phyloP scores from a whole-genome alignment of 352 stramenopile species.

The Thalassiosira exigua region DNA sequence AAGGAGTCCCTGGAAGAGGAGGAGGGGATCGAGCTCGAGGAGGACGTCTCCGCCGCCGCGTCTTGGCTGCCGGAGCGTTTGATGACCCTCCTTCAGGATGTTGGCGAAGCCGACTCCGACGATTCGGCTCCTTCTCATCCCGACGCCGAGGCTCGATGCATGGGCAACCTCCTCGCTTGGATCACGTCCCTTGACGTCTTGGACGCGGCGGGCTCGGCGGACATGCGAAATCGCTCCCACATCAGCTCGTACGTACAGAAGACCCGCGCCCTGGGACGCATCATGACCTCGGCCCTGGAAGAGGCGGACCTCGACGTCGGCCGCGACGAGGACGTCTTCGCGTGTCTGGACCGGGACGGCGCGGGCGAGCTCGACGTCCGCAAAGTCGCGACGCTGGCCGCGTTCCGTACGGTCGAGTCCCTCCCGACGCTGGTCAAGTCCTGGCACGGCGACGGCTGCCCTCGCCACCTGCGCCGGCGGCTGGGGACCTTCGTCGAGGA shows the following conservation, averaged over 20 bases:
- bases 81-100: slow-evolving; percentile 62
- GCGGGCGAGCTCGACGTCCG: slow-evolving; percentile 35
- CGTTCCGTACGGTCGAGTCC: slow-evolving; percentile 76
- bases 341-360: slow-evolving; percentile 29
- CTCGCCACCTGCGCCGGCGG: slow-evolving; percentile 52
- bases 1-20: slow-evolving; percentile 57
- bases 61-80: slow-evolving; percentile 65
- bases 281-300: slow-evolving; percentile 61
- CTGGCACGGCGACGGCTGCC: slow-evolving; percentile 79
- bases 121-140: neutral
- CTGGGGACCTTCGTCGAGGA: slow-evolving; percentile 74
- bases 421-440: slow-evolving; percentile 75
- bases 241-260: slow-evolving; percentile 71
- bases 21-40: slow-evolving; percentile 72
- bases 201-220: slow-evolving; percentile 52
- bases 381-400: slow-evolving; percentile 60
- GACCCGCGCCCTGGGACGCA: slow-evolving; percentile 40
- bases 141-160: slow-evolving; percentile 11
- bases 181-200: slow-evolving; percentile 63
- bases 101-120: slow-evolving; percentile 38
- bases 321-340: slow-evolving; percentile 53
- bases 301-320: slow-evolving; percentile 55
- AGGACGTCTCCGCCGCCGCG: slow-evolving; percentile 56
- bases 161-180: slow-evolving; percentile 70
- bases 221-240: slow-evolving; percentile 65